Evolutionary conservation across 2,329 filamentous ascomycete species (phyloP), one percentile per base, ranked within the genome.

Genomic region (Epichloe uncinata): DNA sequence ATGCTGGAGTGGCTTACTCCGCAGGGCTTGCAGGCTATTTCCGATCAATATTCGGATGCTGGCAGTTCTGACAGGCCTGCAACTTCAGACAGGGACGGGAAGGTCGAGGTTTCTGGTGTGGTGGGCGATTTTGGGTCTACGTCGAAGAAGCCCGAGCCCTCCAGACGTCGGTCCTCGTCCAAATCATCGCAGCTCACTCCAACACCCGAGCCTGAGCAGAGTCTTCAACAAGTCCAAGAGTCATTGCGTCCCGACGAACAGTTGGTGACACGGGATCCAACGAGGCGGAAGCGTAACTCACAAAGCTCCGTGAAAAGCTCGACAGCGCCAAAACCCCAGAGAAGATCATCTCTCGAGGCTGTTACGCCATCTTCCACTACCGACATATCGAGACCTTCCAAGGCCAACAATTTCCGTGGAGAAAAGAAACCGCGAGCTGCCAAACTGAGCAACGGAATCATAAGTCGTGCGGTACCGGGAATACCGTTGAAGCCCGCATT

Each of bases 1-100:
- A 84, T 84, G 79, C 58, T 85, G 3, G 81, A 85, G 60, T 85
- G 80, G 81, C 66, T 85, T n/a, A 80, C 79, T 1, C 79, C 79
- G 0, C 71, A 71, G 49, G 74, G 71, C n/a, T 60, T 80, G 4
- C 70, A 73, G 18, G 66, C 69, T 9, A 72, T 80, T 64, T 67
- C 69, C 1, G 59, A 68, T 15, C 70, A 67, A 47, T 50, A 65
- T 18, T 56, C 53, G 5, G 55, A 58, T 4, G 47, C 54, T 16
- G 47, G 53, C 35, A 30, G 49, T 35, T 50, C 41, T 11, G 48
- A 49, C 36, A 46, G 45, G 20, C 43, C 56, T 40, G 47, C 54
- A n/a, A 37, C 18, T 20, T 45, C 43, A 34, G 16, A 42, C 4
- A 13, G 13, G 16, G 34, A 43, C 42, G 18, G 20, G 3, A 22